Percentiles rank a stretch among this genome's conserved stretches.
phyloP scores from a whole-genome alignment of 306 rosid genomes.

The Rubus idaeus region DNA sequence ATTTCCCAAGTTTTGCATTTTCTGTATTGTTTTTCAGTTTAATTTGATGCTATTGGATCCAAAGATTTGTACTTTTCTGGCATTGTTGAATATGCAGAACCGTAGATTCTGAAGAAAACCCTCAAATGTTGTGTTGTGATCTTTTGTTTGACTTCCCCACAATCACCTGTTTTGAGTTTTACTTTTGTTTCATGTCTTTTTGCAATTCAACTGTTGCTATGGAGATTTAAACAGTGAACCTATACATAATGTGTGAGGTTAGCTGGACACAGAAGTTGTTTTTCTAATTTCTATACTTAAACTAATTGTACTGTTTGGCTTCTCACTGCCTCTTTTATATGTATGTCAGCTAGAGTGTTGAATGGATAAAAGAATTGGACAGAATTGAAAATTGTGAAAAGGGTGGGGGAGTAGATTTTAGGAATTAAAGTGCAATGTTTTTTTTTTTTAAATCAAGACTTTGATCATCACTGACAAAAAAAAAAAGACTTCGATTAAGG shows the following conservation, averaged over 20 bases:
- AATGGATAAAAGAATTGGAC: constrained; percentile 19
- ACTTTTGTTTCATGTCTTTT: not conserved
- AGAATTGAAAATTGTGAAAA: constrained; percentile 35
- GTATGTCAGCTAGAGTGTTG: constrained; percentile 11
- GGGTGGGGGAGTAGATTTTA: constrained; percentile 28
- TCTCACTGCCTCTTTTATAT: not conserved
- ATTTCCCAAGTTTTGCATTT: too few relatives aligned
- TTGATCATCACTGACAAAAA: too few relatives aligned
- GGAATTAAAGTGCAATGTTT: not conserved
- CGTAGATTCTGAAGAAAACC: not conserved
- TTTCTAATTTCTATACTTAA: not conserved
- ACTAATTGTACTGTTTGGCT: not conserved
- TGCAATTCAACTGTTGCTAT: not conserved
- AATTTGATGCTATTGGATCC: constrained; percentile 17
- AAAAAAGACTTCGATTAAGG: too few relatives aligned
- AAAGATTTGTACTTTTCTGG: constrained; percentile 1
- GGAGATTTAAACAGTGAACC: too few relatives aligned
- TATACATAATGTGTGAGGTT: not conserved
- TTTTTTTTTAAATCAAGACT: too few relatives aligned
- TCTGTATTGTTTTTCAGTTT: too few relatives aligned
- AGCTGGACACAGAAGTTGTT: not conserved
- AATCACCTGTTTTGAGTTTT: not conserved
- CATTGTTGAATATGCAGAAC: not conserved
- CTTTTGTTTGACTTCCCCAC: not conserved
- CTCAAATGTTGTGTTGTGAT: not conserved